Evolutionary conservation across 2,329 filamentous ascomycete species (phyloP).

Genomic region (Aspergillus piperis): DNA sequence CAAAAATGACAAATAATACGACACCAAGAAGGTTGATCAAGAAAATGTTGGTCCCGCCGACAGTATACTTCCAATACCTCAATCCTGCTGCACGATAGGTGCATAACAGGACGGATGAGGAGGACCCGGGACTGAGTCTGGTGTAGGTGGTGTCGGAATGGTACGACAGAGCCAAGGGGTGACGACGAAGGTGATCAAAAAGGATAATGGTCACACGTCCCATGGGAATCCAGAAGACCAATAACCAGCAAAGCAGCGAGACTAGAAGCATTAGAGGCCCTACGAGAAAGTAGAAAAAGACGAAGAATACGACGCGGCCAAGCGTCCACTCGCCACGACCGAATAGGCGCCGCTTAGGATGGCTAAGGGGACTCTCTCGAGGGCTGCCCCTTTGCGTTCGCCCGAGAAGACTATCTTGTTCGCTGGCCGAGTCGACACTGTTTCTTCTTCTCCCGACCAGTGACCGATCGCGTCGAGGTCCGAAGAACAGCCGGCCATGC

Average conservation of each 20-base stretch:
- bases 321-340: constrained; percentile 95
- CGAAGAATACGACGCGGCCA: constrained; percentile 91
- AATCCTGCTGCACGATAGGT: constrained; percentile 92
- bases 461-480: constrained; percentile 72
- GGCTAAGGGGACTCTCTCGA: constrained; percentile 44
- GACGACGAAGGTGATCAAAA: constrained; percentile 86
- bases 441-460: constrained; percentile 83
- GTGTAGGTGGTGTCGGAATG: constrained; percentile 80
- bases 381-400: constrained; percentile 57
- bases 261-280: constrained; percentile 83
- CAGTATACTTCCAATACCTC: constrained; percentile 99
- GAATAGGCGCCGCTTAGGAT: constrained; percentile 81
- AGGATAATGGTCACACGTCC: constrained; percentile 89
- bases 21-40: constrained; percentile 94
- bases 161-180: constrained; percentile 90
- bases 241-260: constrained; percentile 87
- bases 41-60: constrained; percentile 98
- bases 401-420: constrained; percentile 87
- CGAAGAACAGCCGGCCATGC: constrained; percentile 93
- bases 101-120: constrained; percentile 87
- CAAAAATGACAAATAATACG: constrained; percentile 91
- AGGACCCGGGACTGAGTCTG: constrained; percentile 68
- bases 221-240: constrained; percentile 99
- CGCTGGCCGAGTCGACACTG: constrained; percentile 84
- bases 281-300: constrained; percentile 92